A percentile compares a stretch with the other conserved stretches of the same genome.
Evolutionary conservation across 768 basidiomycete species (phyloP).

Genomic region (Kwoniella sp.): DNA sequence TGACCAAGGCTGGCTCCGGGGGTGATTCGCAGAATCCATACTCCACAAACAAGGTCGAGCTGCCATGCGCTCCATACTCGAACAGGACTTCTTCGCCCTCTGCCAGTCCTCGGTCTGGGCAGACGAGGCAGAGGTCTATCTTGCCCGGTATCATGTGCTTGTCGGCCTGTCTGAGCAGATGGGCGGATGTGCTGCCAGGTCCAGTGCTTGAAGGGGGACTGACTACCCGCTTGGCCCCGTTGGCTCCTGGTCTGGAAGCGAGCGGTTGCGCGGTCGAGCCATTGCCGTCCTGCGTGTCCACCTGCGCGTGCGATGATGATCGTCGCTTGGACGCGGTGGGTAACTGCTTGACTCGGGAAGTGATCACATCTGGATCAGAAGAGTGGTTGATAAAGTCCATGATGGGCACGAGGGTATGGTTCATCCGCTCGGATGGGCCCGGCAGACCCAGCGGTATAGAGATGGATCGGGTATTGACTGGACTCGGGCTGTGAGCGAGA

Average conservation of each 20-base stretch:
- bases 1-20: neutral
- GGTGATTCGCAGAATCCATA: conserved; percentile 70
- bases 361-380: conserved; percentile 27
- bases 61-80: conserved; percentile 74
- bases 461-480: conserved; percentile 90
- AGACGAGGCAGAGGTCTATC: conserved; percentile 51
- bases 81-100: conserved; percentile 67
- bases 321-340: conserved; percentile 49
- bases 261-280: conserved; percentile 49
- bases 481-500: neutral
- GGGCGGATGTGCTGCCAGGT: neutral
- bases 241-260: conserved; percentile 53
- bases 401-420: conserved; percentile 84
- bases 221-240: neutral
- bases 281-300: neutral
- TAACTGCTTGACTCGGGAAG: conserved; percentile 30
- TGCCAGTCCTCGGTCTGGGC: conserved; percentile 52
- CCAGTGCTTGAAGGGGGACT: neutral
- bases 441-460: conserved; percentile 51
- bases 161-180: conserved; percentile 19
- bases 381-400: conserved; percentile 86
- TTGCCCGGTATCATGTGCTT: conserved; percentile 25
- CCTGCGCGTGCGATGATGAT: conserved; percentile 50
- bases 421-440: conserved; percentile 59
- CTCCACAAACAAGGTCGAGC: conserved; percentile 73